Evolutionary conservation across 1,284 basidiomycete genomes (phyloP), one percentile per base, ranked within the genome.

Genomic region (Malassezia brasiliensis): DNA sequence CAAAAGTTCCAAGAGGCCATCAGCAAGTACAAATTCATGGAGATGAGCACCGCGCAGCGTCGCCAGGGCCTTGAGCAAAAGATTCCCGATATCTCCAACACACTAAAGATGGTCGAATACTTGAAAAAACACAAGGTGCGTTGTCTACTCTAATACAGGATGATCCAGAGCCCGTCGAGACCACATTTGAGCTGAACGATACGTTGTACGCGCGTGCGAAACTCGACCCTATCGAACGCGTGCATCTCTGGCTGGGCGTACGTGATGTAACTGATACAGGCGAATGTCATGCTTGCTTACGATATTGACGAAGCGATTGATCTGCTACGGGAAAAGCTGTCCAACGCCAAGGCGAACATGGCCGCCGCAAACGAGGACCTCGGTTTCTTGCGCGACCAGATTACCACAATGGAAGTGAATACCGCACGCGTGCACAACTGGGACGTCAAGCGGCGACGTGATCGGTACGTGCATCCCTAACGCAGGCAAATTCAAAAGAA

Each of bases 21-120:
- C 74, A 96, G 90, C 61, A 96, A 98, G 80, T 98, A 98, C 79
- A 86, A 88, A 57, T 94, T 93, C 77, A 96, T 98, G 93, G 93
- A 96, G 69, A 79, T 83, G 34, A 91, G 85, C 71, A 80, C 93
- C 45, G 80, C 84, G 12, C 86, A 90, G 73, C 81, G 90, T 44
- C 81, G 86, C 49, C 80, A 81, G 53, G 84, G 85, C 1, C 79
- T 96, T 5, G 85, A 89, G 65, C 87, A 88, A 61, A 96, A 98
- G 80, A 91, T 96, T 45, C 93, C 93, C 0, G 94, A 98, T 76
- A 91, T 98, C 68, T 83, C 83, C 68, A 90, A 93, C 77, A 96
- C 91, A 1, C 77, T 98, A 44, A 79, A 81, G 54, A 94, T 96
- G 81, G 89, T 98, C 30, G 82, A 86, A 68, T 87, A 83, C 69